Evolutionary conservation across 305 asterid species (phyloP), one percentile per base, ranked within the genome.

Genomic region (Nicotiana rustica): DNA sequence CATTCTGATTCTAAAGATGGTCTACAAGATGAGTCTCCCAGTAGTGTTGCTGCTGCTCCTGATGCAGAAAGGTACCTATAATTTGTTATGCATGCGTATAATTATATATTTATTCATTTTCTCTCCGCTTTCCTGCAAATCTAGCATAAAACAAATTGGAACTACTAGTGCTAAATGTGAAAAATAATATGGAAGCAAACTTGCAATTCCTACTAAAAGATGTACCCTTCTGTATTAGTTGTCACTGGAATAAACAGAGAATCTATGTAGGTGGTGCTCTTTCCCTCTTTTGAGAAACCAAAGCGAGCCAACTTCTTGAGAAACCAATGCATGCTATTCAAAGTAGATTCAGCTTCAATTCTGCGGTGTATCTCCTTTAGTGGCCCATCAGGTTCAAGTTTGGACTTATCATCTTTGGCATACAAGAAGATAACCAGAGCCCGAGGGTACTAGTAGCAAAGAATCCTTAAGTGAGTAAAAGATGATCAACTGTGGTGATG

Each of bases 1-100:
- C 77, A 61, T 71, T 18, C 86, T 6, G 89, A 86, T 81, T 35
- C 88, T 66, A 82, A 85, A 79, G 91, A 86, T 33, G 33, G 35
- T 4, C 78, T 77, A 78, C 83, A 85, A 77, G 85, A 87, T 79
- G 41, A 9, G 52, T 29, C 87, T 10, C 65, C 88, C 5, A 15
- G 79, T 25, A 25, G 29, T 67, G 76, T 56, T 84, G 85, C 84
- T 68, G 88, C 86, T 57, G 13, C 82, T 5, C 68, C 85, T 84
- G 87, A 86, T 70, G 78, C 59, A 36, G 86, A 82, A 66, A 87
- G 94, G 94, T 88, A 82, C 47, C 65, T 12, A 13, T 25, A 3
- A 25, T 73, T 14, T 49, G 44, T 21, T 49, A 21, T 14, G 64
- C 44, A 21, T 25, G 29, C 29, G 29, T 25, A 25, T 25, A 25